These are phyloP conservation scores for Wickerhamomyces strasburgensis DNA, from an alignment of 805 yeast species.

Conservation along the genomic window DNA sequence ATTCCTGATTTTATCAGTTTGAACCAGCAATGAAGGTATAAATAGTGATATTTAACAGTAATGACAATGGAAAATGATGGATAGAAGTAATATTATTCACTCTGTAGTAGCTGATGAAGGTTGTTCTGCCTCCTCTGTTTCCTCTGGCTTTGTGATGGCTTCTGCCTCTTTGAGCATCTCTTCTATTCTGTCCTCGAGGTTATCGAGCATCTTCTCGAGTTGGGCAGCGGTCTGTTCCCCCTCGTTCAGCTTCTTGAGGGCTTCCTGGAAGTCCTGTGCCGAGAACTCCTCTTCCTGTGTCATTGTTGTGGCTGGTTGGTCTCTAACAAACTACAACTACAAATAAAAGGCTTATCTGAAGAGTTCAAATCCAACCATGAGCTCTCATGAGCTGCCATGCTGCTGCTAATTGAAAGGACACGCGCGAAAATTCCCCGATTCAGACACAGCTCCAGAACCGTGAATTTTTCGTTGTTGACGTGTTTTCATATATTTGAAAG, in stretches of 20 bases:
- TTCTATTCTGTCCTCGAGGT: constrained; percentile 61
- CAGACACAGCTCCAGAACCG: not conserved
- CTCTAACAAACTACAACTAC: too few relatives aligned
- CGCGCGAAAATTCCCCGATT: too few relatives aligned
- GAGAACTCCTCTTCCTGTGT: constrained; percentile 10
- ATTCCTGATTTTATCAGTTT: constrained; percentile 26
- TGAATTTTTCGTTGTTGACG: not conserved
- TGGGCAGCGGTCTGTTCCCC: constrained; percentile 63
- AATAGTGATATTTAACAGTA: not conserved
- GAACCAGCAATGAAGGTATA: not conserved
- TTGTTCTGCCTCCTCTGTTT: not conserved
- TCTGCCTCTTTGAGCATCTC: constrained; percentile 46
- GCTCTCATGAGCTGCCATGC: too few relatives aligned
- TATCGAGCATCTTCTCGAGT: constrained; percentile 61
- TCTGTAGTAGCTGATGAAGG: not conserved
- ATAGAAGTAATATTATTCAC: too few relatives aligned
- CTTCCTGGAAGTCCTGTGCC: constrained; percentile 41
- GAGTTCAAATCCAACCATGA: too few relatives aligned
- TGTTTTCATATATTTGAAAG: not conserved
- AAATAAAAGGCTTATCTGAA: too few relatives aligned
- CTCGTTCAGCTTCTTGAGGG: constrained; percentile 56
- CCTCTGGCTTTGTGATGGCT: constrained; percentile 10
- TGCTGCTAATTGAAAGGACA: too few relatives aligned
- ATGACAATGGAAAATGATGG: not conserved
- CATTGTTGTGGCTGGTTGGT: constrained; percentile 6